A percentile compares a stretch with the other conserved stretches of the same genome.
These are phyloP conservation scores for Populus davidiana DNA, from an alignment of 345 rosid species.

Conservation along the genomic window DNA sequence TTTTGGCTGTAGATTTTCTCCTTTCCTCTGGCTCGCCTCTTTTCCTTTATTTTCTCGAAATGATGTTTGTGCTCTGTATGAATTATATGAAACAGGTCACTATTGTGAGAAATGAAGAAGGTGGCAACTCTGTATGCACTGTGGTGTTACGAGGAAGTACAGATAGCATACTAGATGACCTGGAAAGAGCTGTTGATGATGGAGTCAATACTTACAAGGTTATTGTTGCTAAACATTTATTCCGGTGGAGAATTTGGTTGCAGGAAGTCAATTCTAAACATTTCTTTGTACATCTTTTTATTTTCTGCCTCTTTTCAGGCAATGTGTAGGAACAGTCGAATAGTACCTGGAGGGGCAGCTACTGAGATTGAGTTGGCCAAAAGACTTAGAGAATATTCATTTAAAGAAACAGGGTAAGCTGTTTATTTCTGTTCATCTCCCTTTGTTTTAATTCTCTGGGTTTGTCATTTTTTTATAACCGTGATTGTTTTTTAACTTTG, in stretches of 20 bases:
- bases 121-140: conserved; percentile 84
- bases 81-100: conserved; percentile 54
- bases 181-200: conserved; percentile 99
- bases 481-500: not conserved
- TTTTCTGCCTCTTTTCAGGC: conserved; percentile 45
- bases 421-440: conserved; percentile 1
- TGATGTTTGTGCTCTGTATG: not conserved
- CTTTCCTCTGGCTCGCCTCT: conserved; percentile 2
- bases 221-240: conserved; percentile 12
- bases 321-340: conserved; percentile 97
- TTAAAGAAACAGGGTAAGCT: conserved; percentile 84
- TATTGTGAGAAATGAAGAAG: conserved; percentile 81
- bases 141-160: conserved; percentile 96
- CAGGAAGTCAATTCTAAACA: not conserved
- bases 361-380: conserved; percentile 94
- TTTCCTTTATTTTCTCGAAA: not conserved
- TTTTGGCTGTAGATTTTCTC: not conserved
- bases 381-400: conserved; percentile 86
- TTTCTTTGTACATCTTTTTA: not conserved
- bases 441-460: not conserved
- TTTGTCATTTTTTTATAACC: not conserved
- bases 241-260: not conserved
- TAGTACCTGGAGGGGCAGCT: conserved; percentile 92
- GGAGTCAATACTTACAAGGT: conserved; percentile 99
- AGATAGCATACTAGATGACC: conserved; percentile 91